Evolutionary conservation across 495 filamentous ascomycete species (phyloP).

Genomic region (Penicillium verhagenii): DNA sequence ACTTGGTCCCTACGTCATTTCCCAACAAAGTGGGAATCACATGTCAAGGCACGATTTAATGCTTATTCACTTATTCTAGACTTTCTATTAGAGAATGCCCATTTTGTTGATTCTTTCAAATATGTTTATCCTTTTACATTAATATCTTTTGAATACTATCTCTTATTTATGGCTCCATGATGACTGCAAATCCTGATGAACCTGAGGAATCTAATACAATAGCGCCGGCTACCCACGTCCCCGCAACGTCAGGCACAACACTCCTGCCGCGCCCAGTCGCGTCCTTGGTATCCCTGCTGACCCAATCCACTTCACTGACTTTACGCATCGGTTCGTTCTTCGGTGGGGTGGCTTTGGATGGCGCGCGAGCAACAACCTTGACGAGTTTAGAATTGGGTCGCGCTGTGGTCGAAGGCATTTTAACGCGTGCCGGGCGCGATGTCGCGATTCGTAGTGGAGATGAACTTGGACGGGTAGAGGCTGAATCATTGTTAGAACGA

Average conservation of each 20-base stretch:
- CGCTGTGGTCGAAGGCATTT: conserved; percentile 62
- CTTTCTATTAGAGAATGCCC: not conserved
- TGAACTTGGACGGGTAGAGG: conserved; percentile 57
- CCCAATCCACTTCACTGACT: conserved; percentile 66
- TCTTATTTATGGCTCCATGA: conserved; percentile 25
- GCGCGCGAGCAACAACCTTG: conserved; percentile 65
- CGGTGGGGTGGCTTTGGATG: conserved; percentile 62
- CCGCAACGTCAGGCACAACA: conserved; percentile 49
- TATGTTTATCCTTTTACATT: not conserved
- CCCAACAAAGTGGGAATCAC: conserved; percentile 17
- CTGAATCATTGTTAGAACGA: conserved; percentile 60
- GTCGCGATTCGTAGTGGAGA: conserved; percentile 54
- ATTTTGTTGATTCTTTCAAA: not conserved
- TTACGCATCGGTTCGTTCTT: conserved; percentile 69
- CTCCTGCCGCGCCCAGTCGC: conserved; percentile 67
- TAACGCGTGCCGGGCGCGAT: conserved; percentile 69
- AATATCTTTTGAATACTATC: not conserved
- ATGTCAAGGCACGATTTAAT: conserved; percentile 20
- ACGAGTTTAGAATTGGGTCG: conserved; percentile 69
- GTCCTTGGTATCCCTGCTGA: conserved; percentile 65
- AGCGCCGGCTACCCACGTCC: conserved; percentile 22
- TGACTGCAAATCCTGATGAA: not conserved
- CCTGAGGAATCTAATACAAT: not conserved
- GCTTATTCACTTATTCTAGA: not conserved
- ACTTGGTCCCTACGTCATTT: conserved; percentile 1